These are phyloP conservation scores for Neltuma alba DNA, from an alignment of 306 rosid genomes.

Conservation along the genomic window DNA sequence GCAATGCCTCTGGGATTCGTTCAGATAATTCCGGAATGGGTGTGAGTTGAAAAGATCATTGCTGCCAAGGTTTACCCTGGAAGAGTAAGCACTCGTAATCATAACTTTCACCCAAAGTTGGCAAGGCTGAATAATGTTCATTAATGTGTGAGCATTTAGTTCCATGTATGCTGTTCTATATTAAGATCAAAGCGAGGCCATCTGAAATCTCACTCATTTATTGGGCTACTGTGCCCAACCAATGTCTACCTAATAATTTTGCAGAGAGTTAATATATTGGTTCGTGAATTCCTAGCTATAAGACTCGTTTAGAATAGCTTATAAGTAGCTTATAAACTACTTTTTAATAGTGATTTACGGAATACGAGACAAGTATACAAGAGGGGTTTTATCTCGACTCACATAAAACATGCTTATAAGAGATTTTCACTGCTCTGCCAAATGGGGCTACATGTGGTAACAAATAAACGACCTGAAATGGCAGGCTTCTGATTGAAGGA, in stretches of 20 bases:
- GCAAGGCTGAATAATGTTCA: background rate
- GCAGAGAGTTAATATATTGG: background rate
- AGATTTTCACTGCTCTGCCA: too few species aligned
- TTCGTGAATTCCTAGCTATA: too few species aligned
- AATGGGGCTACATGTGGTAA: too few species aligned
- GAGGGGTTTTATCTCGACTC: too few species aligned
- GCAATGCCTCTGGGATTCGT: background rate
- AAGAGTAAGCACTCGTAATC: background rate
- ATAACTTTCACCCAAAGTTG: background rate
- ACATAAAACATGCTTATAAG: too few species aligned
- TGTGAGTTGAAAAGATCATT: background rate
- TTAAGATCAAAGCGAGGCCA: background rate
- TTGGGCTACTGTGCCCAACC: background rate
- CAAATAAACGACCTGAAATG: background rate
- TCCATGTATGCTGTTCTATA: background rate
- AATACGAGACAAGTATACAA: too few species aligned
- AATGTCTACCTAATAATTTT: background rate
- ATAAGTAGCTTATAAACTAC: too few species aligned
- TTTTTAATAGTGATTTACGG: too few species aligned
- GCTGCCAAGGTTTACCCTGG: background rate
- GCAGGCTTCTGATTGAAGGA: background rate
- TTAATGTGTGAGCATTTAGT: background rate
- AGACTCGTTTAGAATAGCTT: too few species aligned
- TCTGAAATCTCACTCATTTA: background rate
- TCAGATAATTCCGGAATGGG: background rate